Conservation (phyloP, 768 basidiomycete species). For the Cantharellus cinnabarinus region DNA sequence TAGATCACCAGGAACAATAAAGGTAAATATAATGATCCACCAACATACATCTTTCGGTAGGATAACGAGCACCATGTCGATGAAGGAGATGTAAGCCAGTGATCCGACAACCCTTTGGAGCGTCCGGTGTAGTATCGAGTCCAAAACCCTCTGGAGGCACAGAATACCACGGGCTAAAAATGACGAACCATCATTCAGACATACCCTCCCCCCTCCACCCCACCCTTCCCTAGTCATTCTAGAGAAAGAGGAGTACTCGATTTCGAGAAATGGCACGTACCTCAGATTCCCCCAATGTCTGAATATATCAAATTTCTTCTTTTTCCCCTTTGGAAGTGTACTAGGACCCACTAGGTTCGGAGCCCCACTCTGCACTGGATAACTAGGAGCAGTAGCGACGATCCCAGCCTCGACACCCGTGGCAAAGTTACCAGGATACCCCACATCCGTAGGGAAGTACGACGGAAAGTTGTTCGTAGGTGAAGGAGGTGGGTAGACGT, state of each 20-base stretch:
- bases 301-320: slow-evolving; percentile 38
- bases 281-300: slow-evolving; percentile 52
- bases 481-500: slow-evolving; percentile 48
- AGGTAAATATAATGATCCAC: background rate
- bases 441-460: slow-evolving; percentile 56
- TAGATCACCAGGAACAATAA: background rate
- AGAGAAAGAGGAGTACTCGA: background rate
- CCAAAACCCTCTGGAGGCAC: slow-evolving; percentile 47
- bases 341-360: slow-evolving; percentile 11
- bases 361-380: slow-evolving; percentile 48
- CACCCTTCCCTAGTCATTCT: too few relatives aligned
- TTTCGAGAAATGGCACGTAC: background rate
- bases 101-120: slow-evolving; percentile 47
- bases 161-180: slow-evolving; percentile 49
- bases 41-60: slow-evolving; percentile 12
- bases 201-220: background rate
- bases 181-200: slow-evolving; percentile 21
- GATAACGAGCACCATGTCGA: slow-evolving; percentile 57
- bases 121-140: slow-evolving; percentile 44
- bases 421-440: slow-evolving; percentile 56
- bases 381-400: slow-evolving; percentile 17
- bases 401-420: slow-evolving; percentile 19
- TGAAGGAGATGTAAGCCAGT: slow-evolving; percentile 65
- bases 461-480: slow-evolving; percentile 57
- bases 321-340: background rate